Conservation (phyloP, 78 protist genomes). For the Abeoforma whisleri region DNA sequence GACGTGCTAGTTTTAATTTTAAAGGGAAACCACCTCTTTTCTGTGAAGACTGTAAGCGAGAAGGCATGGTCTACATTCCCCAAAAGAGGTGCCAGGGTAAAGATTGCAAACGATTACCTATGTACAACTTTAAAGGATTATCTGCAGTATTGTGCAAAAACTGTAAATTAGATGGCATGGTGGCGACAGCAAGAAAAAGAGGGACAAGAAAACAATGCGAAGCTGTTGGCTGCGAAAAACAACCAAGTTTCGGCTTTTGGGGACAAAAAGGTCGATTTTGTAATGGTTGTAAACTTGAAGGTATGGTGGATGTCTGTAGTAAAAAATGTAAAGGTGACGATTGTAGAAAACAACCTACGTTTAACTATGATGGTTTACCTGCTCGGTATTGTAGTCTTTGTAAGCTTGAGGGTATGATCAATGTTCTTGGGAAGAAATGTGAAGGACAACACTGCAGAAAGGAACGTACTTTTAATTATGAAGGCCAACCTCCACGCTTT, state of each 20-base stretch:
- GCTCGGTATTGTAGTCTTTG: background rate
- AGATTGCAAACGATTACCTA: background rate
- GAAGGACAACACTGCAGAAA: background rate
- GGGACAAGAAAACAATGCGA: background rate
- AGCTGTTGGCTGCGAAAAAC: background rate
- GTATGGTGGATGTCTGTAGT: background rate
- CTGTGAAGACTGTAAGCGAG: background rate
- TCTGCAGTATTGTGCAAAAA: background rate
- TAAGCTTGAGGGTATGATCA: background rate
- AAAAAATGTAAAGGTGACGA: background rate
- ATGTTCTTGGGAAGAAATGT: background rate
- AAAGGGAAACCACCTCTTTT: background rate
- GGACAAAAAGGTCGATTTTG: background rate
- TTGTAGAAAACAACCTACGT: background rate
- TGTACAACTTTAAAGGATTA: background rate
- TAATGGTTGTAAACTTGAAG: background rate
- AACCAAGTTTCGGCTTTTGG: background rate
- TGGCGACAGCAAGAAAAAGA: background rate
- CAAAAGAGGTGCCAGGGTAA: background rate
- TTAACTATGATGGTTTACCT: background rate
- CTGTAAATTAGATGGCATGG: background rate
- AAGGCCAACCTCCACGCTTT: background rate
- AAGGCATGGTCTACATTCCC: background rate
- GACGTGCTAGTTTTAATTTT: background rate
- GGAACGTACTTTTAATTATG: background rate